These are phyloP conservation scores for Hygrophorus russula DNA, from an alignment of 768 basidiomycete genomes.

Conservation along the genomic window DNA sequence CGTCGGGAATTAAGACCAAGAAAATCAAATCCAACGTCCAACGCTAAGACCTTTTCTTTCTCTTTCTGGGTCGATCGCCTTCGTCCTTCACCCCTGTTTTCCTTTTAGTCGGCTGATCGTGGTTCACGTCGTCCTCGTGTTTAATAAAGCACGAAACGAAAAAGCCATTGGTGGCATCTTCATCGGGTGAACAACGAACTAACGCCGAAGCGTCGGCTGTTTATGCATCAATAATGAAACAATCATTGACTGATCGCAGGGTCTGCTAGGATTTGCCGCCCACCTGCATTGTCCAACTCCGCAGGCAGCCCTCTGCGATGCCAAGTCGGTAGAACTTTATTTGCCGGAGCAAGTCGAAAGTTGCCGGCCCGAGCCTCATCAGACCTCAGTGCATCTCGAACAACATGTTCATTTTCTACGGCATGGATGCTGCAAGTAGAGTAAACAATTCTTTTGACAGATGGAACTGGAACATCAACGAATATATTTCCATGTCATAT, in stretches of 20 bases:
- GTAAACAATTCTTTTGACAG: constrained; percentile 76
- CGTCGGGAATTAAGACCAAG: not conserved
- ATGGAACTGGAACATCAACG: constrained; percentile 44
- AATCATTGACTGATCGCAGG: not conserved
- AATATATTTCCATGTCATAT: not conserved
- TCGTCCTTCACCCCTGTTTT: constrained; percentile 12
- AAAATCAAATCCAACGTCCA: not conserved
- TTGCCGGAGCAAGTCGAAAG: constrained; percentile 60
- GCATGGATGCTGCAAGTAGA: constrained; percentile 96
- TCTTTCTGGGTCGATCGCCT: not conserved
- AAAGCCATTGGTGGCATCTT: constrained; percentile 91
- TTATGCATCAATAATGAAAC: not conserved
- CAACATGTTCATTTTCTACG: constrained; percentile 88
- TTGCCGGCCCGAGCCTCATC: constrained; percentile 48
- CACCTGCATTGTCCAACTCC: constrained; percentile 49
- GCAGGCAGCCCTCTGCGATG: constrained; percentile 62
- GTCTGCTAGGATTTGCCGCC: not conserved
- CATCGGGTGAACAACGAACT: constrained; percentile 66
- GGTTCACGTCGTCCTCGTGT: constrained; percentile 13
- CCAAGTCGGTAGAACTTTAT: constrained; percentile 74
- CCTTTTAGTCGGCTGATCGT: constrained; percentile 11
- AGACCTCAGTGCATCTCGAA: constrained; percentile 58
- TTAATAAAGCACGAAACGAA: constrained; percentile 89
- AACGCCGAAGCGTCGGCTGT: constrained; percentile 48
- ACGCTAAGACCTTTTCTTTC: not conserved